Percentiles rank a stretch among this genome's conserved stretches.
These are phyloP conservation scores for Canna indica DNA, from an alignment of 176 grass and related monocot species.

Conservation along the genomic window DNA sequence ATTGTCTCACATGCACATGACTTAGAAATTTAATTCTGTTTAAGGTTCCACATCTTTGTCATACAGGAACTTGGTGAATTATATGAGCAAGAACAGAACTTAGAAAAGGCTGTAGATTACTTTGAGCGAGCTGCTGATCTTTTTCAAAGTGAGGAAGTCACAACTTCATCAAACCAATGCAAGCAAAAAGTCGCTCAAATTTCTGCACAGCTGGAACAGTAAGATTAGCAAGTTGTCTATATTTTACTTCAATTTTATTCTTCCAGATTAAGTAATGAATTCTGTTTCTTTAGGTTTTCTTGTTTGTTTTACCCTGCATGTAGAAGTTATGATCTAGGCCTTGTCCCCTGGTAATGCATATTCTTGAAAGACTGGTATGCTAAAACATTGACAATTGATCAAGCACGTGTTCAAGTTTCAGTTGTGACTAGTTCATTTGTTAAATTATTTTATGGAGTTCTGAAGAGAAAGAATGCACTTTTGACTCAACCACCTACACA, in stretches of 20 bases:
- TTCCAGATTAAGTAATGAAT: slow-evolving; percentile 1
- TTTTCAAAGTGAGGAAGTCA: slow-evolving; percentile 75
- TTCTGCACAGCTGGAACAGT: slow-evolving; percentile 95
- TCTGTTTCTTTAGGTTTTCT: too few relatives aligned
- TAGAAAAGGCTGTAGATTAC: slow-evolving; percentile 72
- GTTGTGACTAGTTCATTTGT: too few relatives aligned
- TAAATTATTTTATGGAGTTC: background rate
- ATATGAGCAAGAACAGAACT: slow-evolving; percentile 89
- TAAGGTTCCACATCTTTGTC: slow-evolving; percentile 4
- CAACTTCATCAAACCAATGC: slow-evolving; percentile 71
- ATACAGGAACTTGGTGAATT: slow-evolving; percentile 88
- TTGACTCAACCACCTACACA: background rate
- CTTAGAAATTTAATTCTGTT: background rate
- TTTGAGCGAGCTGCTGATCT: slow-evolving; percentile 82
- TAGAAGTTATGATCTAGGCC: background rate
- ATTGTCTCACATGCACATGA: too few relatives aligned
- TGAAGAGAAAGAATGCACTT: background rate
- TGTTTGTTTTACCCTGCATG: background rate
- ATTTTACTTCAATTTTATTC: slow-evolving; percentile 6
- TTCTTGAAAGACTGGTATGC: background rate
- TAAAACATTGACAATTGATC: background rate
- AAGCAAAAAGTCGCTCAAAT: slow-evolving; percentile 93
- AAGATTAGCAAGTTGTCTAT: slow-evolving; percentile 29
- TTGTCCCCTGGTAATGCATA: background rate
- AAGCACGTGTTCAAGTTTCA: background rate